phyloP scores from a whole-genome alignment of 2,329 filamentous ascomycete genomes.

The Hortaea werneckii region DNA sequence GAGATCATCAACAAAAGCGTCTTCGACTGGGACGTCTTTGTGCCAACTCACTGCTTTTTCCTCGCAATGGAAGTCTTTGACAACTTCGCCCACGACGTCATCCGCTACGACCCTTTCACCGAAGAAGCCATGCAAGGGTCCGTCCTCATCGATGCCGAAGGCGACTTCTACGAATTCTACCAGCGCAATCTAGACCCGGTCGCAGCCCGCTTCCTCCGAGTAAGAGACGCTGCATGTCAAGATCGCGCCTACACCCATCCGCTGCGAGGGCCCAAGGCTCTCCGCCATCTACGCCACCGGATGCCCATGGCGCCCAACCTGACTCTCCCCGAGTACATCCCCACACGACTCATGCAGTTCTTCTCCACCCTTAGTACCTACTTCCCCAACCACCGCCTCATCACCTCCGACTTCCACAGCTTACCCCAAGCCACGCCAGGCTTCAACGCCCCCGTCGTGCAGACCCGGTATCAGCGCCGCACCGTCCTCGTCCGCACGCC shows the following conservation, averaged over 20 bases:
- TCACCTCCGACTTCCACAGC: slow-evolving; percentile 83
- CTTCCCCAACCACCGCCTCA: slow-evolving; percentile 80
- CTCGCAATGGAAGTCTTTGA: slow-evolving; percentile 96
- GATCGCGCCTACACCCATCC: slow-evolving; percentile 54
- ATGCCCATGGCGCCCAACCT: slow-evolving; percentile 67
- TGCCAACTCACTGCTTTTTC: slow-evolving; percentile 94
- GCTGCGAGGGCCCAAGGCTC: slow-evolving; percentile 42
- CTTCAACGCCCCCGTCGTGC: slow-evolving; percentile 87
- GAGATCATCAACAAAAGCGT: slow-evolving; percentile 92
- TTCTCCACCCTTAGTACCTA: slow-evolving; percentile 81
- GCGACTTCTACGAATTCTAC: slow-evolving; percentile 96
- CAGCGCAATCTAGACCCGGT: slow-evolving; percentile 68
- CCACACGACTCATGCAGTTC: slow-evolving; percentile 90
- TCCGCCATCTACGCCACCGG: slow-evolving; percentile 52
- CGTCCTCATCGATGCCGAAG: slow-evolving; percentile 72
- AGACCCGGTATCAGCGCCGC: slow-evolving; percentile 78
- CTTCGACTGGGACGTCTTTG: slow-evolving; percentile 82
- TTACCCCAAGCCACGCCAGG: slow-evolving; percentile 76
- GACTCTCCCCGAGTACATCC: slow-evolving; percentile 81
- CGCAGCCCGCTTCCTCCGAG: slow-evolving; percentile 68
- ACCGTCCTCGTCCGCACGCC: slow-evolving; percentile 87
- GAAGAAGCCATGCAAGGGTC: slow-evolving; percentile 77
- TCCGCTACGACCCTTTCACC: slow-evolving; percentile 79
- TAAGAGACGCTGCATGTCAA: slow-evolving; percentile 63
- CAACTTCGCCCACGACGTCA: slow-evolving; percentile 90